Evolutionary conservation across 805 yeast genomes (phyloP), one percentile per base, ranked within the genome.

Genomic region (Kregervanrija pseudodelftensis): DNA sequence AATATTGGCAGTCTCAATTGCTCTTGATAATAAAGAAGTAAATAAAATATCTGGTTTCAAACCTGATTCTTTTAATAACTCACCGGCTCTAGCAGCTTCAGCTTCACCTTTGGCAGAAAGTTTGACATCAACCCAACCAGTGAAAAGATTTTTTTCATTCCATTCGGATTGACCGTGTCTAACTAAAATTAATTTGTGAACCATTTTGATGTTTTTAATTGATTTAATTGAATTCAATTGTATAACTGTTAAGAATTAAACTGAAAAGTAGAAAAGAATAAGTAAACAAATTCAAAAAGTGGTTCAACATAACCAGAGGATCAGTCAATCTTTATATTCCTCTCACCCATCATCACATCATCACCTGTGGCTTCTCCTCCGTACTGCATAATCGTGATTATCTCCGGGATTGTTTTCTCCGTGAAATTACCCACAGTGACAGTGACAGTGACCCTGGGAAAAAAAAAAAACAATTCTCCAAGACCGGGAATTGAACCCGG

Each of bases 121-220:
- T 63, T 78, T 74, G 58, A 88, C 95, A 70, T 90, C 98, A 52
- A 91, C 97, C 98, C 98, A 90, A 65, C 98, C 98, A 69, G 97
- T 90, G 84, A 90, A 90, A 58, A 90, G 77, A 80, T 90, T 91
- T 77, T 88, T 87, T 72, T 88, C 95, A 72, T 90, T 90, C 98
- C 98, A 90, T 70, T 87, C 97, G 74, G 95, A 86, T 78, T 91
- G 96, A 63, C 98, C 98, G 90, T 90, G 98, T 79, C 98, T 90
- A 58, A 91, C 89, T 66, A 90, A 77, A 66, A 90, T 81, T 70
- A 90, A 77, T 71, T 85, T 88, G 48, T 56, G 64, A 48, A 63
- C 63, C 64, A 56, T 59, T 50, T 45, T 55, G 33, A 22, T 22
- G 8, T 22, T 22, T 22, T 4, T 22, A 22, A 22, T 22, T 22